Conservation (phyloP, 2,329 filamentous ascomycete species). For the Paraconiothyrium sp. region DNA sequence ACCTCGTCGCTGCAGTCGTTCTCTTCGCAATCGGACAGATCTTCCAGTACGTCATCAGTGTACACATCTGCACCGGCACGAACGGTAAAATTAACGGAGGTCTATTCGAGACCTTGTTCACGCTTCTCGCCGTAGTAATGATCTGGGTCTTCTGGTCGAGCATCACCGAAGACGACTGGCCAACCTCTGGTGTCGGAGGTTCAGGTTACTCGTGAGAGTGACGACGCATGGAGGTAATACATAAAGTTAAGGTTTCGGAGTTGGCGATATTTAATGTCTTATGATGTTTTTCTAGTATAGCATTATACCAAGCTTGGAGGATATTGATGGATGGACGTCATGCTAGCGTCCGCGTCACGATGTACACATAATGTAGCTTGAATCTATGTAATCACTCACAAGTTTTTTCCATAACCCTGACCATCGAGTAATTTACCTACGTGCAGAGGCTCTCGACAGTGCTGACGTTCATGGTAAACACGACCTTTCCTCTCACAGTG, state of each 20-base stretch:
- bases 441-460: neutral
- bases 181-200: conserved; percentile 60
- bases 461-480: neutral
- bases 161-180: conserved; percentile 99
- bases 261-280: conserved; percentile 44
- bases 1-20: conserved; percentile 76
- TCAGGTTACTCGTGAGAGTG: conserved; percentile 49
- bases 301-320: conserved; percentile 48
- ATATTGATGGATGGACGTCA: conserved; percentile 39
- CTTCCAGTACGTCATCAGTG: conserved; percentile 94
- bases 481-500: neutral
- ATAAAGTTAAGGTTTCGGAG: conserved; percentile 21
- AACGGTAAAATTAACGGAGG: conserved; percentile 89
- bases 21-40: conserved; percentile 93
- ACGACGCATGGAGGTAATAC: conserved; percentile 15
- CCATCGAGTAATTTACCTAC: neutral
- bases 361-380: conserved; percentile 46
- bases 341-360: conserved; percentile 39
- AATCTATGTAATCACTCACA: conserved; percentile 8
- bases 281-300: conserved; percentile 52
- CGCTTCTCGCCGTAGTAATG: conserved; percentile 80
- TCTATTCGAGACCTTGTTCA: conserved; percentile 93
- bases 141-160: conserved; percentile 98
- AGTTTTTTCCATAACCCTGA: neutral
- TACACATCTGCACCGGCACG: conserved; percentile 86